Evolutionary conservation across 2,329 filamentous ascomycete genomes (phyloP).

Genomic region (Ceratocystis variospora): DNA sequence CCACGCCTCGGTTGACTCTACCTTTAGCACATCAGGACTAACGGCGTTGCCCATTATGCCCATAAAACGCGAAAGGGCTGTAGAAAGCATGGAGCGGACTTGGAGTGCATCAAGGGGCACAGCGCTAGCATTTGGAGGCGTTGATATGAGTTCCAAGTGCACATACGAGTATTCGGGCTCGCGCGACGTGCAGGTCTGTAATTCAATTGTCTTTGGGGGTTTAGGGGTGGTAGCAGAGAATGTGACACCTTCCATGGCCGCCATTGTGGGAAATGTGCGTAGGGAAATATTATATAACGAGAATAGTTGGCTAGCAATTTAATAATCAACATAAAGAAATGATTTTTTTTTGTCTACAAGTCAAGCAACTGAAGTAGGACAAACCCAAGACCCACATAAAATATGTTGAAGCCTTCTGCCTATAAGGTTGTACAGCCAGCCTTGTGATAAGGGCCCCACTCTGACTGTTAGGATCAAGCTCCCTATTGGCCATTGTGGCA

Average conservation of each 20-base stretch:
- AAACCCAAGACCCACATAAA: neutral
- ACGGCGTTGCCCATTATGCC: constrained; percentile 55
- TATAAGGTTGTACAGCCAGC: no score
- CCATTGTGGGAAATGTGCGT: neutral
- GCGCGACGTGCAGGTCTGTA: constrained; percentile 39
- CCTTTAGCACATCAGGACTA: constrained; percentile 54
- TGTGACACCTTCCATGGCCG: constrained; percentile 22
- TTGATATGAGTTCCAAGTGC: constrained; percentile 35
- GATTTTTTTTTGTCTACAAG: neutral
- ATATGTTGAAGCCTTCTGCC: neutral
- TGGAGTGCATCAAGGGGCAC: constrained; percentile 45
- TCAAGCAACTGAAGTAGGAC: neutral
- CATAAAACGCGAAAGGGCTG: constrained; percentile 54
- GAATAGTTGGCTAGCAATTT: neutral
- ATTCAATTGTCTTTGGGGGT: constrained; percentile 32
- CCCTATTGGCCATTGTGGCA: constrained; percentile 19
- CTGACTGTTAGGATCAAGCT: no score
- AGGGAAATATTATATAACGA: neutral
- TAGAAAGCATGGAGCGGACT: constrained; percentile 46
- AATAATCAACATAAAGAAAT: neutral
- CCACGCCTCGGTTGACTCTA: constrained; percentile 44
- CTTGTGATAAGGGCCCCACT: neutral
- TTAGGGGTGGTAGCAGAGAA: constrained; percentile 23
- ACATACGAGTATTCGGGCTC: constrained; percentile 42
- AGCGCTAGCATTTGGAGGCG: constrained; percentile 15